These are phyloP conservation scores for Pleurotus cornucopiae DNA, from an alignment of 768 basidiomycete genomes.

Conservation along the genomic window DNA sequence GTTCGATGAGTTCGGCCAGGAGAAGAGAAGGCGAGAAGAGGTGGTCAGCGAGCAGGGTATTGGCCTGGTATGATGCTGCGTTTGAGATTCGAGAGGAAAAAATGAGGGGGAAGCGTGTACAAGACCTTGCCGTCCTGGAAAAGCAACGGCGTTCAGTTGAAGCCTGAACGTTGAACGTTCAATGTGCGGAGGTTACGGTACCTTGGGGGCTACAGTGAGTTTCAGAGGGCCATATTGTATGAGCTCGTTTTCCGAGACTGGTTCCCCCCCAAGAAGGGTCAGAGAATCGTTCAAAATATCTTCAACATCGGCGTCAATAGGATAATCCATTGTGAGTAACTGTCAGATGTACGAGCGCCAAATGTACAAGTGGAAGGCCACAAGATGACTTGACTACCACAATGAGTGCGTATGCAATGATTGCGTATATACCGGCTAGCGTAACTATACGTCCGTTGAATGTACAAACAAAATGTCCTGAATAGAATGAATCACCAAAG, in stretches of 20 bases:
- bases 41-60: slow-evolving; percentile 68
- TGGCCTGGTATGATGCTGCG: slow-evolving; percentile 41
- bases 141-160: background rate
- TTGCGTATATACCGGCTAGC: too few species aligned
- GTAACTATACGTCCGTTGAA: too few species aligned
- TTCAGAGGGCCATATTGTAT: slow-evolving; percentile 51
- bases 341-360: too few species aligned
- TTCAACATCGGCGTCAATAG: slow-evolving; percentile 23
- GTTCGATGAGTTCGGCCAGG: slow-evolving; percentile 63
- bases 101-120: slow-evolving; percentile 9
- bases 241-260: slow-evolving; percentile 30
- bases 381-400: too few species aligned
- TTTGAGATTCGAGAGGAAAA: background rate
- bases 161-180: background rate
- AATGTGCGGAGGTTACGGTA: slow-evolving; percentile 14
- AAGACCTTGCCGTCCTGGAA: slow-evolving; percentile 57
- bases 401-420: too few species aligned
- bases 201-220: slow-evolving; percentile 59
- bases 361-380: too few species aligned
- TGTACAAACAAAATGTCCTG: too few species aligned
- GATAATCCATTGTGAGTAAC: background rate
- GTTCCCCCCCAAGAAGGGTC: slow-evolving; percentile 43
- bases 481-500: too few species aligned
- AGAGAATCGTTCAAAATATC: slow-evolving; percentile 54
- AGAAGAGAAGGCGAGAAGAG: slow-evolving; percentile 68